These are phyloP conservation scores for Immersiporthe knoxdaviesiana DNA, from an alignment of 2,329 filamentous ascomycete species.

Conservation along the genomic window DNA sequence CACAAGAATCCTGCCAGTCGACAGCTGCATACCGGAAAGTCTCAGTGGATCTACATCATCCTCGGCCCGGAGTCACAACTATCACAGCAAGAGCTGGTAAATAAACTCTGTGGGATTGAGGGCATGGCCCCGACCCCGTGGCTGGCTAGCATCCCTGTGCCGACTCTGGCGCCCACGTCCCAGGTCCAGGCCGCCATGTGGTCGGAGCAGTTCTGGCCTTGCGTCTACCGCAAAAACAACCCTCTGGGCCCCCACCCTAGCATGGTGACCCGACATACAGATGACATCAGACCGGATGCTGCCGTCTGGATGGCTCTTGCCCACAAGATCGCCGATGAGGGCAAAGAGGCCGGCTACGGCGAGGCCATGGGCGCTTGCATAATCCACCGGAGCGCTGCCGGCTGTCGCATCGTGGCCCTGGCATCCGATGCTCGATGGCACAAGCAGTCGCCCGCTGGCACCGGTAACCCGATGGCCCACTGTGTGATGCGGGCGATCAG, in stretches of 20 bases:
- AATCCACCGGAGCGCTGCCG: constrained; percentile 61
- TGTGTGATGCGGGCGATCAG: constrained; percentile 78
- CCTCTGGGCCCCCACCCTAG: constrained; percentile 83
- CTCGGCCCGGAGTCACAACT: constrained; percentile 57
- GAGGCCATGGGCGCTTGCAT: constrained; percentile 76
- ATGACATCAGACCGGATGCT: constrained; percentile 67
- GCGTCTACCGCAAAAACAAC: constrained; percentile 84
- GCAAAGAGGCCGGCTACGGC: constrained; percentile 61
- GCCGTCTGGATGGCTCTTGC: constrained; percentile 71
- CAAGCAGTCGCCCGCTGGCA: constrained; percentile 51
- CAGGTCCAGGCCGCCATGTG: constrained; percentile 74
- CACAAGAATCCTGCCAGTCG: constrained; percentile 58
- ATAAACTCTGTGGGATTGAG: constrained; percentile 52
- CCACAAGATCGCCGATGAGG: constrained; percentile 63
- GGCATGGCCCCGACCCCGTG: constrained; percentile 52
- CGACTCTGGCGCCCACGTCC: constrained; percentile 74
- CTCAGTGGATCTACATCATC: constrained; percentile 63
- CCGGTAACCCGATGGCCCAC: constrained; percentile 78
- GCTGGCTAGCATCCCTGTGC: constrained; percentile 68
- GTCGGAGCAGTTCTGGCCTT: constrained; percentile 80
- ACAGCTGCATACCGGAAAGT: constrained; percentile 62
- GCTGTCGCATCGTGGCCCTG: constrained; percentile 65
- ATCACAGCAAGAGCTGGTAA: constrained; percentile 55
- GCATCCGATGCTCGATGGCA: constrained; percentile 78
- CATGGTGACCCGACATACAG: constrained; percentile 70